phyloP scores from a whole-genome alignment of 2,329 filamentous ascomycete species.

The Calonectria naviculata region DNA sequence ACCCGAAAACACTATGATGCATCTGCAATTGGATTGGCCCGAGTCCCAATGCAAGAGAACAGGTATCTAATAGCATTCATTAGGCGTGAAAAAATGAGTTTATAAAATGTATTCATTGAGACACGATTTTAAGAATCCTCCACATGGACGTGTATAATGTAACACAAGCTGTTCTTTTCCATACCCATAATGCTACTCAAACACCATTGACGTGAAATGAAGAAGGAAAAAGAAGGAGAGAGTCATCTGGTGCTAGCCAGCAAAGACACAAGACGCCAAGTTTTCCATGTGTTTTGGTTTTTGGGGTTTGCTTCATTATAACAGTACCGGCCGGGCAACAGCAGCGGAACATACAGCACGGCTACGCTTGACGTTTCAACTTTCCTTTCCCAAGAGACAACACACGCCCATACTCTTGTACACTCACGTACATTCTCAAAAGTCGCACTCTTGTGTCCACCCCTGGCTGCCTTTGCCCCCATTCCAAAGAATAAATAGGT shows the following conservation, averaged over 20 bases:
- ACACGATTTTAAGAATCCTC: not conserved
- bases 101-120: slow-evolving; percentile 5
- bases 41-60: not conserved
- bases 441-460: slow-evolving; percentile 24
- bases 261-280: slow-evolving; percentile 23
- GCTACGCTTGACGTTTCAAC: slow-evolving; percentile 38
- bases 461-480: slow-evolving; percentile 35
- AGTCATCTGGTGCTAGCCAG: not conserved
- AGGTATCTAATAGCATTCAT: not conserved
- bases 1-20: not conserved
- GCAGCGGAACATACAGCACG: slow-evolving; percentile 32
- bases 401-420: slow-evolving; percentile 16
- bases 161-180: not conserved
- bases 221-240: not conserved
- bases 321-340: slow-evolving; percentile 36
- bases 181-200: not conserved
- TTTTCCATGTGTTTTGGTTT: slow-evolving; percentile 26
- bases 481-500: slow-evolving; percentile 41
- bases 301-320: slow-evolving; percentile 40
- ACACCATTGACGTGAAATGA: not conserved
- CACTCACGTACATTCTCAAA: slow-evolving; percentile 15
- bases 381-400: slow-evolving; percentile 28
- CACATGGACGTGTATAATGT: not conserved
- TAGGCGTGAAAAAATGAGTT: not conserved
- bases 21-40: not conserved